These are phyloP conservation scores for Didymellaceae sp. DNA, from an alignment of 2,329 filamentous ascomycete species.

Conservation along the genomic window DNA sequence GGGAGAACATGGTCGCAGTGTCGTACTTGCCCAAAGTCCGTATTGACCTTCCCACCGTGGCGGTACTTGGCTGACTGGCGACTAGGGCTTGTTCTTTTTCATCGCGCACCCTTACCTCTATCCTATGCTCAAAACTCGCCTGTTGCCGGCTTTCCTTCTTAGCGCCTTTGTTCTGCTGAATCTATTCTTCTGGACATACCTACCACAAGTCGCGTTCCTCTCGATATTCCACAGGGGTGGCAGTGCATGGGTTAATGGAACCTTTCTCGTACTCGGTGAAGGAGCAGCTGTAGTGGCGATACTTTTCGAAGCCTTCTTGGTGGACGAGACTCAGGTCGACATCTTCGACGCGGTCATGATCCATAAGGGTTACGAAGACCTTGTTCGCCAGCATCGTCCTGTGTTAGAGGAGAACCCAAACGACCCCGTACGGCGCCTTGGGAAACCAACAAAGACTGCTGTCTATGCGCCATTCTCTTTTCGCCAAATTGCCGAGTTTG, in stretches of 20 bases:
- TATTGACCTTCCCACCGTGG: not conserved
- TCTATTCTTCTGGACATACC: slow-evolving; percentile 85
- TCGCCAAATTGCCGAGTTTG: slow-evolving; percentile 86
- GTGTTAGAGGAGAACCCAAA: slow-evolving; percentile 70
- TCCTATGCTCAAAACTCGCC: slow-evolving; percentile 76
- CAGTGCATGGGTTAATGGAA: slow-evolving; percentile 87
- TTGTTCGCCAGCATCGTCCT: slow-evolving; percentile 54
- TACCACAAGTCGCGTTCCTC: slow-evolving; percentile 88
- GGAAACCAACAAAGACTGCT: slow-evolving; percentile 77
- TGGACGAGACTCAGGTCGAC: slow-evolving; percentile 77
- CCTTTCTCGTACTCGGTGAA: slow-evolving; percentile 79
- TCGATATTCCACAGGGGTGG: slow-evolving; percentile 81
- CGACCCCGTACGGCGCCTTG: slow-evolving; percentile 78
- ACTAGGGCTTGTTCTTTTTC: slow-evolving; percentile 84
- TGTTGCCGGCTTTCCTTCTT: slow-evolving; percentile 81
- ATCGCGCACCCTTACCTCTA: slow-evolving; percentile 77
- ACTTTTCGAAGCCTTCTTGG: slow-evolving; percentile 59
- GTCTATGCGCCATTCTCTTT: slow-evolving; percentile 89
- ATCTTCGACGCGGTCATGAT: slow-evolving; percentile 81
- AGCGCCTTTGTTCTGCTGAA: slow-evolving; percentile 83
- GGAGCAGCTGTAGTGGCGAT: slow-evolving; percentile 67
- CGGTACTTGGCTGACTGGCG: slow-evolving; percentile 22
- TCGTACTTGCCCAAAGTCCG: slow-evolving; percentile 43
- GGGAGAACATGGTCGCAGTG: slow-evolving; percentile 34
- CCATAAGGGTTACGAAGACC: slow-evolving; percentile 71